Percentiles rank a stretch among this genome's conserved stretches.
Conservation (phyloP, 2,329 filamentous ascomycete genomes). For the Fusarium dlaminii region DNA sequence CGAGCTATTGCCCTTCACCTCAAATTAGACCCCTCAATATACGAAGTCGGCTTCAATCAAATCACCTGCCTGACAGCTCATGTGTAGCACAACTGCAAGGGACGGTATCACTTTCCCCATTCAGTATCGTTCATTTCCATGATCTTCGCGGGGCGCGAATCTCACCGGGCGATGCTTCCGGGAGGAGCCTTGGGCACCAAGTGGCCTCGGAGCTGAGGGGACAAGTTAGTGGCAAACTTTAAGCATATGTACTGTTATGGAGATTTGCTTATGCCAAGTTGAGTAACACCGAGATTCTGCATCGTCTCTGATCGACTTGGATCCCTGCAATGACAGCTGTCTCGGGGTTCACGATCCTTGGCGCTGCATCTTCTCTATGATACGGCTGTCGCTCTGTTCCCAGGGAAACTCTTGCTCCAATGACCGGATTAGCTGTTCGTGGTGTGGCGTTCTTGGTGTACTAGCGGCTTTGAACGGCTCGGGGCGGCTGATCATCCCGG, state of each 20-base stretch:
- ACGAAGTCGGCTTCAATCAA: background rate
- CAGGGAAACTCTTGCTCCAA: constrained; percentile 29
- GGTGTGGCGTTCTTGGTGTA: constrained; percentile 15
- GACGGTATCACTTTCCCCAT: background rate
- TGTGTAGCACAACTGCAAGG: background rate
- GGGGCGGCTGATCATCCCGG: constrained; percentile 31
- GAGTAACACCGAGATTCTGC: background rate
- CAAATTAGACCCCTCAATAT: background rate
- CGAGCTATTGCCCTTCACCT: background rate
- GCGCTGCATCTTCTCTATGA: constrained; percentile 12
- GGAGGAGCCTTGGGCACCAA: background rate
- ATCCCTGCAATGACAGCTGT: background rate
- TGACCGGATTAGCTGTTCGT: constrained; percentile 18
- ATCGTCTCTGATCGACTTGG: background rate
- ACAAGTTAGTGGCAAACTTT: background rate
- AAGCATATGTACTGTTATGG: background rate
- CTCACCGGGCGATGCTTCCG: background rate
- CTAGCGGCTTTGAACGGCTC: constrained; percentile 17
- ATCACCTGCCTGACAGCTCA: background rate
- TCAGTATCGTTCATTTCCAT: background rate
- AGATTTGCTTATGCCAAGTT: background rate
- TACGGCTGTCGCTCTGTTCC: constrained; percentile 21
- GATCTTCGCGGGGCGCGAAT: constrained; percentile 3
- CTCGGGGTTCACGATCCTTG: background rate
- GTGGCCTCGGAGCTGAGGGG: background rate